phyloP scores from a whole-genome alignment of 306 rosid species.

The Alnus glutinosa region DNA sequence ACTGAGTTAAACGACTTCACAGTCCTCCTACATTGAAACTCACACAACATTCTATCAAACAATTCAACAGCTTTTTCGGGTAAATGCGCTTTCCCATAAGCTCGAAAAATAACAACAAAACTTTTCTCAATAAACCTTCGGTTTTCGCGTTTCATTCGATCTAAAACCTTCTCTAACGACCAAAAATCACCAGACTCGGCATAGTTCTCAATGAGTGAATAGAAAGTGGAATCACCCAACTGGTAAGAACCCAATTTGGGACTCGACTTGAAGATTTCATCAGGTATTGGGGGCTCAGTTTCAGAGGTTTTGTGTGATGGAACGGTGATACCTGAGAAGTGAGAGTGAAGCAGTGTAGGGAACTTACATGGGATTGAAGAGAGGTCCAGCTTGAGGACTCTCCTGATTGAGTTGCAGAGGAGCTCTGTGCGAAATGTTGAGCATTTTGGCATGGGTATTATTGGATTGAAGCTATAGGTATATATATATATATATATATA shows the following conservation, averaged over 20 bases:
- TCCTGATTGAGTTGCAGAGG: constrained; percentile 35
- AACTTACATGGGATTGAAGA: constrained; percentile 35
- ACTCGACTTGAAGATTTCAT: constrained; percentile 60
- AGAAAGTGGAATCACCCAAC: constrained; percentile 75
- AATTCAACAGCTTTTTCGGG: constrained; percentile 69
- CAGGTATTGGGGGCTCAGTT: constrained; percentile 41
- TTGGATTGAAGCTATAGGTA: constrained; percentile 14
- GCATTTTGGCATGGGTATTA: constrained; percentile 56
- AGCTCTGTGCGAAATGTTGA: constrained; percentile 33
- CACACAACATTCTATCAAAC: constrained; percentile 73
- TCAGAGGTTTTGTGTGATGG: constrained; percentile 26
- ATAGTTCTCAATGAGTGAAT: constrained; percentile 65
- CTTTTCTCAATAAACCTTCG: constrained; percentile 56
- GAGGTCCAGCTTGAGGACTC: constrained; percentile 10
- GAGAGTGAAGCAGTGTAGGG: constrained; percentile 17
- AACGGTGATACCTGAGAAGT: constrained; percentile 27
- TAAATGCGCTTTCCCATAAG: constrained; percentile 84
- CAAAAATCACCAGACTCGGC: constrained; percentile 55
- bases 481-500: neutral
- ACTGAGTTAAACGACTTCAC: constrained; percentile 86
- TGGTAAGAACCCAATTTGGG: constrained; percentile 67
- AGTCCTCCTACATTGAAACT: constrained; percentile 72
- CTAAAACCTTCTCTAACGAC: constrained; percentile 61
- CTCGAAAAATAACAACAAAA: constrained; percentile 70
- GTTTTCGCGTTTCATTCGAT: constrained; percentile 65